Conservation (phyloP, 164 flowering plant genomes). For the Taxillus chinensis region DNA sequence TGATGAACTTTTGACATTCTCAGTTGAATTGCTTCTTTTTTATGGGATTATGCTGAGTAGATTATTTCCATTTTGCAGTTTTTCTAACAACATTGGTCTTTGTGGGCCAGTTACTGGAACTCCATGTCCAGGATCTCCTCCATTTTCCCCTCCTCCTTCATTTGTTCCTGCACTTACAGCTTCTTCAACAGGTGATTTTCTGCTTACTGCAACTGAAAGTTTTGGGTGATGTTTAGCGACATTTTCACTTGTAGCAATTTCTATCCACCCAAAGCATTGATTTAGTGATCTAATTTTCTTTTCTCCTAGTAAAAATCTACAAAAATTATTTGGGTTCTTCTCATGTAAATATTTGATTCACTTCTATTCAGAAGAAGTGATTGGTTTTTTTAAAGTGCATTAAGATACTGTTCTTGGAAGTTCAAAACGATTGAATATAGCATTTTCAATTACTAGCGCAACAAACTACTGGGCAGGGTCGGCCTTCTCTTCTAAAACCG, state of each 20-base stretch:
- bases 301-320: no score
- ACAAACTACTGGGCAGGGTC: no score
- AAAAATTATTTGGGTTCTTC: no score
- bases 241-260: no score
- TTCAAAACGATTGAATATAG: no score
- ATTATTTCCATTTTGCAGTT: slow-evolving; percentile 38
- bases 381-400: no score
- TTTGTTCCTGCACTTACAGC: slow-evolving; percentile 68
- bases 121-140: slow-evolving; percentile 84
- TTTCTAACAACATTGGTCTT: slow-evolving; percentile 52
- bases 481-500: no score
- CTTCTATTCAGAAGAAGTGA: no score
- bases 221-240: background rate
- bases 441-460: no score
- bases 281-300: no score
- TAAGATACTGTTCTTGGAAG: no score
- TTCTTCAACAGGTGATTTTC: slow-evolving; percentile 43
- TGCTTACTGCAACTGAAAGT: background rate
- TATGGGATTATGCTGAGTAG: background rate
- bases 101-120: slow-evolving; percentile 46
- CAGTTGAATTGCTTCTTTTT: background rate
- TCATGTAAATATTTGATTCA: no score
- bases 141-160: slow-evolving; percentile 97
- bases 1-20: background rate
- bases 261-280: background rate